A percentile compares a stretch with the other conserved stretches of the same genome.
These are phyloP conservation scores for Aspergillus indologenus DNA, from an alignment of 495 filamentous ascomycete genomes.

Conservation along the genomic window DNA sequence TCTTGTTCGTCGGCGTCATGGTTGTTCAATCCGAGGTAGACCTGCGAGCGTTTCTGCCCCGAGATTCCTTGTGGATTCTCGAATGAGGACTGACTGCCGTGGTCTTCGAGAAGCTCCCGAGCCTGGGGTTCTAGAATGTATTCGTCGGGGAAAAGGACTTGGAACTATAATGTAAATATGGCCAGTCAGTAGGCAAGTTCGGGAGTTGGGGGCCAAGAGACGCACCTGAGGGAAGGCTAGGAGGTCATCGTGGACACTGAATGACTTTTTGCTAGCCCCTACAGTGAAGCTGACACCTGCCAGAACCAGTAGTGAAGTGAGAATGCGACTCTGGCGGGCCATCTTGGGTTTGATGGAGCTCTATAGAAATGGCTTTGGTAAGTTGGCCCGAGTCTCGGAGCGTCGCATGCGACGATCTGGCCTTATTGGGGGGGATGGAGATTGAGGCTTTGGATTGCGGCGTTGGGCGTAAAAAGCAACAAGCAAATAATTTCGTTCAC, in stretches of 20 bases:
- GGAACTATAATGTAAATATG: constrained; percentile 55
- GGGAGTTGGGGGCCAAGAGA: constrained; percentile 7
- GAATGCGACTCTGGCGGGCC: constrained; percentile 24
- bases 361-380: not conserved
- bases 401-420: constrained; percentile 10
- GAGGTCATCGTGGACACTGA: constrained; percentile 87
- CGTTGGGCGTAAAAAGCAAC: not conserved
- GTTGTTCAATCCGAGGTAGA: constrained; percentile 20
- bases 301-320: constrained; percentile 31
- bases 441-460: not conserved
- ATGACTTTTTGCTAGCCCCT: constrained; percentile 55
- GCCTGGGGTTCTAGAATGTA: constrained; percentile 73
- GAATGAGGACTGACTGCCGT: constrained; percentile 13
- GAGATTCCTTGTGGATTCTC: constrained; percentile 11
- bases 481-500: not conserved
- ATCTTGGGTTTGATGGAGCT: constrained; percentile 16
- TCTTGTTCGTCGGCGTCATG: constrained; percentile 10
- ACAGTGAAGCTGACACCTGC: constrained; percentile 38
- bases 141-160: constrained; percentile 72
- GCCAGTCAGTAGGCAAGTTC: constrained; percentile 10
- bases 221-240: constrained; percentile 87
- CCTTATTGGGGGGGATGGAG: constrained; percentile 1
- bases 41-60: constrained; percentile 17
- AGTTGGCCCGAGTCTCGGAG: not conserved
- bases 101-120: constrained; percentile 51